phyloP scores from a whole-genome alignment of 2,329 filamentous ascomycete genomes.

The Aspergillus thermomutatus region DNA sequence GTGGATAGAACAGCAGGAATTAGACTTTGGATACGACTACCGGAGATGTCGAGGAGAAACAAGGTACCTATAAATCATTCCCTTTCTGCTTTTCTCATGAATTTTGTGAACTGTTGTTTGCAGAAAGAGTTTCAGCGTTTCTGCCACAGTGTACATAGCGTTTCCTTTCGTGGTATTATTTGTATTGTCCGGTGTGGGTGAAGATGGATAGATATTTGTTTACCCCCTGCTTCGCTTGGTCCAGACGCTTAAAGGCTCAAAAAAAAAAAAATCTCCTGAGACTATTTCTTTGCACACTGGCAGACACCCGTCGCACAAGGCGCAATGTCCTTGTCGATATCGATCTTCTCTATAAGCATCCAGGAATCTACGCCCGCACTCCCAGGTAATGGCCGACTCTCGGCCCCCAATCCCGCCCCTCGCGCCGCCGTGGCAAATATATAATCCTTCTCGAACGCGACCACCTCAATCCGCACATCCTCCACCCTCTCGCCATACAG shows the following conservation, averaged over 20 bases:
- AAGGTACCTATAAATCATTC: neutral
- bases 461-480: conserved; percentile 56
- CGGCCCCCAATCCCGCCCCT: conserved; percentile 31
- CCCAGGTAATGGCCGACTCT: neutral
- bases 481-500: conserved; percentile 46
- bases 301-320: conserved; percentile 41
- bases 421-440: conserved; percentile 56
- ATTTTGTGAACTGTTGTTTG: neutral
- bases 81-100: neutral
- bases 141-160: neutral
- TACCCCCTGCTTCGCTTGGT: neutral
- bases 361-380: conserved; percentile 27
- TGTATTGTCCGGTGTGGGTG: neutral
- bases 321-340: conserved; percentile 47
- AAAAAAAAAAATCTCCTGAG: neutral
- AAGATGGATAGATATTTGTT: neutral
- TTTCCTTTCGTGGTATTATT: neutral
- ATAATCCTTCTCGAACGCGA: conserved; percentile 57
- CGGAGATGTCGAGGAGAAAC: neutral
- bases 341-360: conserved; percentile 40
- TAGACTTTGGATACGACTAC: neutral
- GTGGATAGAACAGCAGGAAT: neutral
- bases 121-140: neutral
- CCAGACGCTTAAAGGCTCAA: neutral
- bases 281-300: conserved; percentile 22